Evolutionary conservation across 495 filamentous ascomycete species (phyloP).

Genomic region (Lophium mytilinum): DNA sequence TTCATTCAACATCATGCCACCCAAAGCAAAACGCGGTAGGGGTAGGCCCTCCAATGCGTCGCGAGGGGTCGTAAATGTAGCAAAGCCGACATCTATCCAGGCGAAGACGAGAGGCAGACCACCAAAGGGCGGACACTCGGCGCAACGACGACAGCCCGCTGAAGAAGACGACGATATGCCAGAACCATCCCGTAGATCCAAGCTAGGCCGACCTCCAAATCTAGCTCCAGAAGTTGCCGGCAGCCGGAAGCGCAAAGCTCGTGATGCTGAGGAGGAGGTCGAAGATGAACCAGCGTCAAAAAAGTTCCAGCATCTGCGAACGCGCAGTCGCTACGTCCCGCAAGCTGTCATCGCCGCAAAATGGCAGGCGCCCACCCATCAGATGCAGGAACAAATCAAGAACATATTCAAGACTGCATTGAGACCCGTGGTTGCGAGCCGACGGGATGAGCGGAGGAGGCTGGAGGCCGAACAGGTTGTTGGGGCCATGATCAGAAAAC

Average conservation of each 20-base stretch:
- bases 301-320: conserved; percentile 33
- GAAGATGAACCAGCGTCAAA: background rate
- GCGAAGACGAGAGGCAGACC: too few species aligned
- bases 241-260: background rate
- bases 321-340: conserved; percentile 45
- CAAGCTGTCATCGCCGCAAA: conserved; percentile 49
- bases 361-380: conserved; percentile 49
- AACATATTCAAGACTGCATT: conserved; percentile 47
- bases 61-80: too few species aligned
- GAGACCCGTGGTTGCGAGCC: conserved; percentile 46
- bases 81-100: too few species aligned
- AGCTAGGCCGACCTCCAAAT: too few species aligned
- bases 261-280: background rate
- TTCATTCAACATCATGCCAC: too few species aligned
- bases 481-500: conserved; percentile 40
- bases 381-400: conserved; percentile 44
- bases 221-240: background rate
- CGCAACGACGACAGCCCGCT: too few species aligned
- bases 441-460: conserved; percentile 48
- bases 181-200: too few species aligned
- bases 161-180: too few species aligned
- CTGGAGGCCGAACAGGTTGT: conserved; percentile 49
- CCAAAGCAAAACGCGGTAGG: too few species aligned
- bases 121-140: too few species aligned
- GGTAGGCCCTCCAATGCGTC: too few species aligned